Conservation (phyloP, 129 eudicot species). For the Ambrosia trifida region DNA sequence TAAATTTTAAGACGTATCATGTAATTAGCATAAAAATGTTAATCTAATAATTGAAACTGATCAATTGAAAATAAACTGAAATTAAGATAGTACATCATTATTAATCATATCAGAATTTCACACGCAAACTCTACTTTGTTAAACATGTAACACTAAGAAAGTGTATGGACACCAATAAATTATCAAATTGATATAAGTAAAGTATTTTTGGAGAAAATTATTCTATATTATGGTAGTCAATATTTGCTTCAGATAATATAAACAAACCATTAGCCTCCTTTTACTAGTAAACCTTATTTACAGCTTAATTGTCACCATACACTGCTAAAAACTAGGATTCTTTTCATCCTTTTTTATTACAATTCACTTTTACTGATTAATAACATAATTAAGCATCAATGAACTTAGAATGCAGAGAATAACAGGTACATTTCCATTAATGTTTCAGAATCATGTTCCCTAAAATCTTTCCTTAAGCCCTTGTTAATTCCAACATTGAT, state of each 20-base stretch:
- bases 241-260: neutral
- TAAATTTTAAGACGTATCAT: slow-evolving; percentile 1
- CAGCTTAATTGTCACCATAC: neutral
- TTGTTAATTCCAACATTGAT: slow-evolving; percentile 15
- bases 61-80: neutral
- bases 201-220: neutral
- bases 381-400: neutral
- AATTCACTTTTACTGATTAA: neutral
- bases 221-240: neutral
- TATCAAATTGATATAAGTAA: neutral
- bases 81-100: slow-evolving; percentile 12
- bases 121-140: neutral
- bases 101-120: neutral
- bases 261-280: neutral
- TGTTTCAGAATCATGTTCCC: slow-evolving; percentile 12
- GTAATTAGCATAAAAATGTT: slow-evolving; percentile 1
- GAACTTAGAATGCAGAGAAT: neutral
- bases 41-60: neutral
- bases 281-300: neutral
- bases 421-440: slow-evolving; percentile 14
- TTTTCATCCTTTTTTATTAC: neutral
- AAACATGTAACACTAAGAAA: neutral
- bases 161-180: neutral
- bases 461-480: neutral
- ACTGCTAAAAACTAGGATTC: neutral